These are phyloP conservation scores for Cercospora sojina DNA, from an alignment of 2,329 filamentous ascomycete species.

Conservation along the genomic window DNA sequence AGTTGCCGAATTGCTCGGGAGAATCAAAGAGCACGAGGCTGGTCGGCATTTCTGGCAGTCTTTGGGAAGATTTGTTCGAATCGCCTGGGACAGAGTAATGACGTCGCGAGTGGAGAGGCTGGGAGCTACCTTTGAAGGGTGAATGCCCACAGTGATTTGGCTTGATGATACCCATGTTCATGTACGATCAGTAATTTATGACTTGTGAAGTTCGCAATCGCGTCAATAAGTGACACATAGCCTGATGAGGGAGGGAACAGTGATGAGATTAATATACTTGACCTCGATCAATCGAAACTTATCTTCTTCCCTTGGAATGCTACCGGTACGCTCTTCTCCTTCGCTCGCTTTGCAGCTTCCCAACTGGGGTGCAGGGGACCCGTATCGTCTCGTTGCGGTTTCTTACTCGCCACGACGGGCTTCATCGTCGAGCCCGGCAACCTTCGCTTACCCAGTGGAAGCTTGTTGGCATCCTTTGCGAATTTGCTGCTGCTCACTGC, in stretches of 20 bases:
- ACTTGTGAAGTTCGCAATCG: background rate
- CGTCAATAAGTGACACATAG: background rate
- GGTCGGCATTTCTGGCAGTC: conserved; percentile 90
- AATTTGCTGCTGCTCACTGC: conserved; percentile 41
- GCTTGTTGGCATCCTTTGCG: conserved; percentile 24
- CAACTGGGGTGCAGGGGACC: conserved; percentile 63
- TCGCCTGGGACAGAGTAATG: conserved; percentile 78
- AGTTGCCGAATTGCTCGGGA: conserved; percentile 76
- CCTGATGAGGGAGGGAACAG: background rate
- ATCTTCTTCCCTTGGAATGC: conserved; percentile 61
- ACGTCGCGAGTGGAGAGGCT: conserved; percentile 33
- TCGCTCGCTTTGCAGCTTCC: conserved; percentile 61
- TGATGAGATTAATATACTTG: background rate
- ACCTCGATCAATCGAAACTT: conserved; percentile 55
- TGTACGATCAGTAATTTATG: background rate
- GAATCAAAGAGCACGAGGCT: conserved; percentile 81
- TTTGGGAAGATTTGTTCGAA: conserved; percentile 81
- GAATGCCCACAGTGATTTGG: background rate
- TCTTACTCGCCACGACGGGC: conserved; percentile 30
- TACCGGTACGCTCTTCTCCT: conserved; percentile 50
- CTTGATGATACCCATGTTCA: conserved; percentile 2
- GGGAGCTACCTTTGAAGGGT: conserved; percentile 11
- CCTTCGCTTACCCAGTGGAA: conserved; percentile 19
- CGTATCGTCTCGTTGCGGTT: conserved; percentile 45
- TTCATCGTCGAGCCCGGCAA: conserved; percentile 12